These are phyloP conservation scores for Sarocladium kiliense DNA, from an alignment of 2,329 filamentous ascomycete genomes.

Conservation along the genomic window DNA sequence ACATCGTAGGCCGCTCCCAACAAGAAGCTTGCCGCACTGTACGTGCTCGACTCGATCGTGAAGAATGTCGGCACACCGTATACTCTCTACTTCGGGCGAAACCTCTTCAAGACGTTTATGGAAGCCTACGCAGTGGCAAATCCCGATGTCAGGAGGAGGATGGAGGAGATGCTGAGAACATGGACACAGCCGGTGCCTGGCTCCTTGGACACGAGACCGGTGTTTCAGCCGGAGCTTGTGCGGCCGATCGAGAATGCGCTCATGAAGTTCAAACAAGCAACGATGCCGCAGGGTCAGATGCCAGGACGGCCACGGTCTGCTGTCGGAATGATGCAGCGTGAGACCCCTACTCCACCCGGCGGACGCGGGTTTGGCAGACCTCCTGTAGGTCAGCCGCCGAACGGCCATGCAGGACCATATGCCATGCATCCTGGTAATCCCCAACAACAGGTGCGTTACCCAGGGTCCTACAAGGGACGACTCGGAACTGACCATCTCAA, in stretches of 20 bases:
- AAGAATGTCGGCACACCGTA: slow-evolving; percentile 99
- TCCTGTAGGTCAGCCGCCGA: slow-evolving; percentile 19
- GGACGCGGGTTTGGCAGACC: slow-evolving; percentile 23
- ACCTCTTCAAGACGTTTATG: slow-evolving; percentile 94
- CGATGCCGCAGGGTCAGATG: slow-evolving; percentile 48
- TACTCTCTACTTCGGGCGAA: slow-evolving; percentile 87
- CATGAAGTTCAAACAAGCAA: slow-evolving; percentile 68
- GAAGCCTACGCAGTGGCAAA: slow-evolving; percentile 91
- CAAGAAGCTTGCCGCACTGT: slow-evolving; percentile 91
- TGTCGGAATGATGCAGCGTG: slow-evolving; percentile 52
- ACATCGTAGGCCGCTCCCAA: slow-evolving; percentile 68
- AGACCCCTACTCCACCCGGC: slow-evolving; percentile 69
- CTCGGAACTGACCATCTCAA: background rate
- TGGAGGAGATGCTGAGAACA: slow-evolving; percentile 96
- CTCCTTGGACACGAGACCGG: slow-evolving; percentile 85
- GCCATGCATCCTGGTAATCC: slow-evolving; percentile 19
- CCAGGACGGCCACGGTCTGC: slow-evolving; percentile 42
- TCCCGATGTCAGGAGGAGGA: slow-evolving; percentile 72
- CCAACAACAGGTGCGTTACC: slow-evolving; percentile 23
- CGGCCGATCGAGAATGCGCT: slow-evolving; percentile 90
- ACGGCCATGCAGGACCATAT: slow-evolving; percentile 16
- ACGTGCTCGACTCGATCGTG: slow-evolving; percentile 95
- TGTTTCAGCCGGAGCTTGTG: slow-evolving; percentile 83
- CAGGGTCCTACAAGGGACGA: background rate
- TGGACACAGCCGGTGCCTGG: slow-evolving; percentile 97